These are phyloP conservation scores for Ganoderma lingzhi DNA, from an alignment of 1,284 basidiomycete genomes.

Conservation along the genomic window DNA sequence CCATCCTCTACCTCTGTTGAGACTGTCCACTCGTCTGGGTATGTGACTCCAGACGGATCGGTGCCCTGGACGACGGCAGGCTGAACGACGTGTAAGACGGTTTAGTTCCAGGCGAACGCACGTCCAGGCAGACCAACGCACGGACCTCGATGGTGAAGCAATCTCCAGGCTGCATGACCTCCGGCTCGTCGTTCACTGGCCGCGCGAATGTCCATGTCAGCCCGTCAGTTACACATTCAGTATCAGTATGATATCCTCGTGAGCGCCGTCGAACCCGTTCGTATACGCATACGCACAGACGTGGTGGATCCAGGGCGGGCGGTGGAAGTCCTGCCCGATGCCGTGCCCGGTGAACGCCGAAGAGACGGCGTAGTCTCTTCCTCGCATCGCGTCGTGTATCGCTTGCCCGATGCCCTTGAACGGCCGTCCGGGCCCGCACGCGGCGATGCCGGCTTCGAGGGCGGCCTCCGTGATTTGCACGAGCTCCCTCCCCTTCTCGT, in stretches of 20 bases:
- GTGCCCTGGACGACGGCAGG: slow-evolving; percentile 81
- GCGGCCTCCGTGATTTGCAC: slow-evolving; percentile 71
- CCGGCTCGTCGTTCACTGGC: slow-evolving; percentile 81
- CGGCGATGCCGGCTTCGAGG: slow-evolving; percentile 74
- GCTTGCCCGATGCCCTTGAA: slow-evolving; percentile 81
- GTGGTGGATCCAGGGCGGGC: slow-evolving; percentile 87
- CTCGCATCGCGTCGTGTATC: slow-evolving; percentile 66
- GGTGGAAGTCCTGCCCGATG: slow-evolving; percentile 86
- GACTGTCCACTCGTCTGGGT: slow-evolving; percentile 90
- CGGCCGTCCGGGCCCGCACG: slow-evolving; percentile 79
- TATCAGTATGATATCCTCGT: neutral
- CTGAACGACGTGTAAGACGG: slow-evolving; percentile 45
- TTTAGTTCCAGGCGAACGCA: neutral
- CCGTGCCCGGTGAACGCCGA: slow-evolving; percentile 87
- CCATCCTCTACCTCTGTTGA: slow-evolving; percentile 71
- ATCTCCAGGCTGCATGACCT: slow-evolving; percentile 81
- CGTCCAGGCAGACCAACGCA: neutral
- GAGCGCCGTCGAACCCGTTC: neutral
- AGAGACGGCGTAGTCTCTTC: slow-evolving; percentile 68
- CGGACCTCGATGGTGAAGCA: slow-evolving; percentile 89
- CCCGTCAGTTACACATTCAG: too few relatives aligned
- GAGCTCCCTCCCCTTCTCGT: slow-evolving; percentile 70
- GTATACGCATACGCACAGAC: slow-evolving; percentile 49
- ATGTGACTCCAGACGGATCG: slow-evolving; percentile 74
- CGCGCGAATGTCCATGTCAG: too few relatives aligned